Base-by-base conservation (phyloP, 2,329 filamentous ascomycete genomes). In the Ceratocystis variospora region DNA sequence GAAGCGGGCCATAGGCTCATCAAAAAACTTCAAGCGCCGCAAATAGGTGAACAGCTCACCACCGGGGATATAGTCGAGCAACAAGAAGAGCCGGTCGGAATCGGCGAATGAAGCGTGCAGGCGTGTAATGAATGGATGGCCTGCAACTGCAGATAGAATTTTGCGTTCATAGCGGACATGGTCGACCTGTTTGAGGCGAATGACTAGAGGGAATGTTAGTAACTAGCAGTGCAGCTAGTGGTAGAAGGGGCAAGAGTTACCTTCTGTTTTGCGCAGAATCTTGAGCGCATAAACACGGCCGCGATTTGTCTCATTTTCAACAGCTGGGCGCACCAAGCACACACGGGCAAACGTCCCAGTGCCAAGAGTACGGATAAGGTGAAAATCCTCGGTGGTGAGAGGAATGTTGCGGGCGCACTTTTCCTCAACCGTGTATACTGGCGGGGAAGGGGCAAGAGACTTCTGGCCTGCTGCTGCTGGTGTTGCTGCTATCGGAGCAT, bases 1-100 rank as follows among this genome's bases (percentile, higher is more conserved):
- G 78, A 93, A 93, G 69, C 87, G 86, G 8, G 88, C 87, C 61
- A 86, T 88, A 61, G 83, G 78, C 74, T 93, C 89, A 73, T 90
- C 87, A 75, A 94, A 94, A 69, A 88, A 85, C 69, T 88, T 83
- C 69, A 87, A 84, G 75, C 88, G 85, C 70, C 89, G 84, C 59
- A 94, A 79, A 72, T 93, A 93, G 71, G 85, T 90, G 75, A 94
- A 93, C 48, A 94, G 84, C 77, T 94, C 89, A 73, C 89, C 89
- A 66, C 89, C 89, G 64, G 88, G 89, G 70, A 90, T 86, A 74
- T 91, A 92, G 75, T 91, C 88, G 71, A 92, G 86, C 70, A 93
- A 81, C 82, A 93, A 88, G 74, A 93, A 93, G 55, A 93, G 78
- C 19, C 87, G 89, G 72, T 91, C 87, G 71, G 80, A 78, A 76